phyloP scores from a whole-genome alignment of 2,329 filamentous ascomycete species.

The Grosmannia serpens region DNA sequence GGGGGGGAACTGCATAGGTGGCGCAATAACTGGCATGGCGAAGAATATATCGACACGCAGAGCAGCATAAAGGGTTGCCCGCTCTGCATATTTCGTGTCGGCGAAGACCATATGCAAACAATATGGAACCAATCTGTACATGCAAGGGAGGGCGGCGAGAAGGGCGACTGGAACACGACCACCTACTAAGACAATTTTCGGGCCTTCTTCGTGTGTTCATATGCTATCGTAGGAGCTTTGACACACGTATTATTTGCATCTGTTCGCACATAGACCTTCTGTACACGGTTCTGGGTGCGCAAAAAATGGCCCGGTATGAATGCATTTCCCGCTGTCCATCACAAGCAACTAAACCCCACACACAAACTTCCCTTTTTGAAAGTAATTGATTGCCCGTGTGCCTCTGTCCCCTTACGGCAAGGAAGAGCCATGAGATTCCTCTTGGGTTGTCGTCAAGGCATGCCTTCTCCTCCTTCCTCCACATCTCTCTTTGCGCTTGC shows the following conservation, averaged over 20 bases:
- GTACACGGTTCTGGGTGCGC: too few relatives aligned
- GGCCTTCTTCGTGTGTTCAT: not conserved
- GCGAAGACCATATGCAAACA: not conserved
- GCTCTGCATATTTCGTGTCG: too few relatives aligned
- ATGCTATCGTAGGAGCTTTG: too few relatives aligned
- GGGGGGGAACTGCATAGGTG: not conserved
- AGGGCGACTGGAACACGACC: not conserved
- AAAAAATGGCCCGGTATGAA: not conserved
- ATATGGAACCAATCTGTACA: not conserved
- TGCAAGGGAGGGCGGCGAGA: not conserved
- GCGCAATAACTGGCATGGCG: too few relatives aligned
- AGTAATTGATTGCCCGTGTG: not conserved
- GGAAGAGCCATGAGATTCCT: not conserved
- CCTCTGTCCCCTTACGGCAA: not conserved
- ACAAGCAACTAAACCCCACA: not conserved
- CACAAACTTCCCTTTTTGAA: not conserved
- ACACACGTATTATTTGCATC: too few relatives aligned
- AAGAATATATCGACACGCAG: too few relatives aligned
- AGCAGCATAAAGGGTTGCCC: too few relatives aligned
- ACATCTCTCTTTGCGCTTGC: conserved; percentile 96
- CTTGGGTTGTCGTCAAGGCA: not conserved
- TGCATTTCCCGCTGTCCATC: not conserved
- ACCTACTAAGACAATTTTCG: not conserved
- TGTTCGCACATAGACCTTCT: too few relatives aligned
- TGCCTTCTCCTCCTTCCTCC: not conserved